Evolutionary conservation across 1,284 basidiomycete genomes (phyloP), one percentile per base, ranked within the genome.

Genomic region (Rhodotorula sp.): DNA sequence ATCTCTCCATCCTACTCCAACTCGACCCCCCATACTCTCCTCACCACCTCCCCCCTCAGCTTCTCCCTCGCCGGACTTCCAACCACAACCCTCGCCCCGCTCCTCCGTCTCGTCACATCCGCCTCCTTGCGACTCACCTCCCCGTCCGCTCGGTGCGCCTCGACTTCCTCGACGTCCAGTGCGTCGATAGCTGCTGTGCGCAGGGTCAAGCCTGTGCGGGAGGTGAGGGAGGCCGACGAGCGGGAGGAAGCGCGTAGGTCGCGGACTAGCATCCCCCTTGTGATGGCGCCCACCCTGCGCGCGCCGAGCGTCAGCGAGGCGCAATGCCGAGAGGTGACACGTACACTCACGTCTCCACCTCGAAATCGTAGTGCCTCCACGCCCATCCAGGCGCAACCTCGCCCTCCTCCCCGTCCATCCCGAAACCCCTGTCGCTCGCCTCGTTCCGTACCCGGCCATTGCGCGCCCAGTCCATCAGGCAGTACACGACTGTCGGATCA

Each of bases 401-500:
- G 16, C 46, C 69, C 40, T 63, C 44, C 24, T 47, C 56, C n/a
- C 22, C 54, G 11, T 44, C 40, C 40, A 44, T 13, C 16, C 40
- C 40, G 11, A 44, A 44, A 3, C 40, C 31, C 10, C 53, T n/a
- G 24, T 31, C 37, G 55, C 47, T 40, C 47, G n/a, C 16, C 46
- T 62, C 59, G 2, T 47, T 26, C 26, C 44, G 15, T 10, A 50
- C 0, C 51, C 37, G 28, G 13, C 5, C 53, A 28, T 26, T 24
- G 37, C 34, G 46, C 26, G 63, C 59, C 71, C 88, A 87, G 65
- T 84, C 82, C 24, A 89, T 86, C 1, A 88, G 88, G 77, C 86
- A 90, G 88, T 89, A 92, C n/a, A 92, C 84, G 5, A 89, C 87
- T 20, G 86, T 86, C 61, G 90, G 87, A 75, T 92, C 91, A 72